Percentiles rank a stretch among this genome's conserved stretches.
Evolutionary conservation across 139 green algal species (phyloP).

Genomic region (Micractinium sp.): DNA sequence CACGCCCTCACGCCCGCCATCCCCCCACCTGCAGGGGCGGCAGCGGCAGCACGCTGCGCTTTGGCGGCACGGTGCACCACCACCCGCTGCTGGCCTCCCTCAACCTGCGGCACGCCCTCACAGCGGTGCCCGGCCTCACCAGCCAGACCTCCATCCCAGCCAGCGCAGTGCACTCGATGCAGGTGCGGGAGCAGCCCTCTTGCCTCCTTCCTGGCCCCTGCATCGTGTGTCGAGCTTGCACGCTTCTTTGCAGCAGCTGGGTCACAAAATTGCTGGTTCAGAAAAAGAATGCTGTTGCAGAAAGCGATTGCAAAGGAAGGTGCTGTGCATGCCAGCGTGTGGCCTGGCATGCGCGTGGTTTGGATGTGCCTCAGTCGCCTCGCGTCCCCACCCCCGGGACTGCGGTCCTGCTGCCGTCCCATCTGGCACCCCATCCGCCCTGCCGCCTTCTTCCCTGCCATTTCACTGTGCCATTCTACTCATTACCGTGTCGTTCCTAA

Average conservation of each 20-base stretch:
- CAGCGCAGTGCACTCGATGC: constrained; percentile 37
- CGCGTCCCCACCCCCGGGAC: too few relatives aligned
- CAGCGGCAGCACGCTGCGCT: constrained; percentile 29
- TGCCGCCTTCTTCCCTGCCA: too few relatives aligned
- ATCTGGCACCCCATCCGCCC: not conserved
- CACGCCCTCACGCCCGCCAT: too few relatives aligned
- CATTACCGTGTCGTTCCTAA: too few relatives aligned
- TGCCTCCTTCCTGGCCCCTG: not conserved
- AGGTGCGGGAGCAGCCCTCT: not conserved
- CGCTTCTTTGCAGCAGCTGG: too few relatives aligned
- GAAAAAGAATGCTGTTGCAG: too few relatives aligned
- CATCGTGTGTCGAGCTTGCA: not conserved
- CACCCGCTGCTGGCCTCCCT: constrained; percentile 40
- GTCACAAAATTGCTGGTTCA: too few relatives aligned
- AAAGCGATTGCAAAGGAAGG: too few relatives aligned
- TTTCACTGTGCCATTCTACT: too few relatives aligned
- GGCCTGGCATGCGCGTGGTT: too few relatives aligned
- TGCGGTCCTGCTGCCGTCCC: too few relatives aligned
- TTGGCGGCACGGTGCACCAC: constrained; percentile 41
- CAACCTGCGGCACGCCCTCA: constrained; percentile 25
- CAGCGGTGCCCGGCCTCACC: constrained; percentile 34
- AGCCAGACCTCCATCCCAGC: constrained; percentile 33
- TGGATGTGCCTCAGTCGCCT: not conserved
- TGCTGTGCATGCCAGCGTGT: too few relatives aligned
- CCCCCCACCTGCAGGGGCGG: not conserved